Percentiles rank a stretch among this genome's conserved stretches.
These are phyloP conservation scores for Chrysophaeum taylorii DNA, from an alignment of 352 stramenopile species.

Conservation along the genomic window DNA sequence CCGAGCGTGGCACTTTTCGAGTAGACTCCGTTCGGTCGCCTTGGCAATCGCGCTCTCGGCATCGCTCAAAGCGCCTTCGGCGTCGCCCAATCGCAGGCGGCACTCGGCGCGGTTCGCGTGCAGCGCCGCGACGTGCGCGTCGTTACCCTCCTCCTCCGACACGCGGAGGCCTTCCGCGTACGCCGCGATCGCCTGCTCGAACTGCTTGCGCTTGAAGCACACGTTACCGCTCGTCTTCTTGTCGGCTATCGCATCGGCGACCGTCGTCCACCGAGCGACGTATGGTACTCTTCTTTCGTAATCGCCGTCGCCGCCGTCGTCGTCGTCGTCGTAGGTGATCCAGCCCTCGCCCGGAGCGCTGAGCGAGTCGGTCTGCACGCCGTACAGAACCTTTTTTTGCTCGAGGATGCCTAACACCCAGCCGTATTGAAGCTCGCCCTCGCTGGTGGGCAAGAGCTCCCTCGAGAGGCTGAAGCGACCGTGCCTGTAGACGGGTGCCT, in stretches of 20 bases:
- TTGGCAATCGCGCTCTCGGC: background rate
- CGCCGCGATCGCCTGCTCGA: background rate
- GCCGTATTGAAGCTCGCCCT: too few species aligned
- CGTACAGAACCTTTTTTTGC: background rate
- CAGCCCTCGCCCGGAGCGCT: background rate
- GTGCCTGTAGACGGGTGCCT: too few species aligned
- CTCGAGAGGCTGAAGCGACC: too few species aligned
- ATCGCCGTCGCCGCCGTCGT: background rate
- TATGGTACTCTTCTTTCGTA: too few species aligned
- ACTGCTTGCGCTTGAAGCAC: background rate
- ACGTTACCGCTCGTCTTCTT: background rate
- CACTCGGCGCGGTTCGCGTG: slow-evolving; percentile 3
- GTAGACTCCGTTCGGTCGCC: background rate
- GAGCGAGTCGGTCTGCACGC: background rate
- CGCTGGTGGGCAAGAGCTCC: too few species aligned
- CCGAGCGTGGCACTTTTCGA: background rate
- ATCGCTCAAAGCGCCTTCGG: background rate
- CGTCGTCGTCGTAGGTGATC: background rate
- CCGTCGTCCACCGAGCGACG: background rate
- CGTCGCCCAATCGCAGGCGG: background rate
- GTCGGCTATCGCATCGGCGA: background rate
- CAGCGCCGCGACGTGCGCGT: background rate
- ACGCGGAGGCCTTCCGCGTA: background rate
- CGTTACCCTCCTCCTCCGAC: background rate
- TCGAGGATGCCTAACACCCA: too few species aligned